phyloP scores from a whole-genome alignment of 345 rosid genomes.

The Sisymbrium altissimum region DNA sequence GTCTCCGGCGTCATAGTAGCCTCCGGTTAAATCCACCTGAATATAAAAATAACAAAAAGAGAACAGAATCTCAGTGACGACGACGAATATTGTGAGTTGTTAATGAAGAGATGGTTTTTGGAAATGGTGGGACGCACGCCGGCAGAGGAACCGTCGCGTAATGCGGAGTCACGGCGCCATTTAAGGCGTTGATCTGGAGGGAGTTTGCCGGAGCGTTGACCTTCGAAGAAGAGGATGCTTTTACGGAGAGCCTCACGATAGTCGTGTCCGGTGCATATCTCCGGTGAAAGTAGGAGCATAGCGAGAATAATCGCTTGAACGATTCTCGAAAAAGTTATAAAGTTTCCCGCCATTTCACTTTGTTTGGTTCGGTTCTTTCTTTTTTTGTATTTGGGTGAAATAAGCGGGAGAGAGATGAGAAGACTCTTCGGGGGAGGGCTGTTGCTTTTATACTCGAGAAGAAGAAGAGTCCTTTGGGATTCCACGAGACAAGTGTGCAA shows the following conservation, averaged over 20 bases:
- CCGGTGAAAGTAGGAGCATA: constrained; percentile 32
- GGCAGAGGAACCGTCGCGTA: constrained; percentile 73
- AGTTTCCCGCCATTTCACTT: constrained; percentile 63
- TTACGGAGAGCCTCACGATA: constrained; percentile 73
- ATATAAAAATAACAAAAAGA: not conserved
- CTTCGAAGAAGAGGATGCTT: constrained; percentile 91
- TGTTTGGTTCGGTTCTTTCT: not conserved
- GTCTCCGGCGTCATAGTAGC: constrained; percentile 95
- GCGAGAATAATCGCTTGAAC: constrained; percentile 28
- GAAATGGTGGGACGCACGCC: constrained; percentile 30
- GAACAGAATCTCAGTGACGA: not conserved
- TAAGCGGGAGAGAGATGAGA: not conserved
- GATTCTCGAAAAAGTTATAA: constrained; percentile 1
- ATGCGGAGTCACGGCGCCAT: constrained; percentile 91
- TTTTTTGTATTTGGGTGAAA: not conserved
- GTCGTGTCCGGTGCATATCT: constrained; percentile 43
- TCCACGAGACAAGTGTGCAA: not conserved
- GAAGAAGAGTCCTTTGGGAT: constrained; percentile 5
- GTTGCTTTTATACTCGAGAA: constrained; percentile 35
- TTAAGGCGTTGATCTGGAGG: constrained; percentile 67
- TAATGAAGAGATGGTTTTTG: not conserved
- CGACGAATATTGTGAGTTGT: not conserved
- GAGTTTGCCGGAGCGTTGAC: constrained; percentile 85
- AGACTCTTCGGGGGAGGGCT: not conserved
- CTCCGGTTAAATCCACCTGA: constrained; percentile 86